Evolutionary conservation across 2,329 filamentous ascomycete genomes (phyloP).

Genomic region (Aspergillus chevalieri): DNA sequence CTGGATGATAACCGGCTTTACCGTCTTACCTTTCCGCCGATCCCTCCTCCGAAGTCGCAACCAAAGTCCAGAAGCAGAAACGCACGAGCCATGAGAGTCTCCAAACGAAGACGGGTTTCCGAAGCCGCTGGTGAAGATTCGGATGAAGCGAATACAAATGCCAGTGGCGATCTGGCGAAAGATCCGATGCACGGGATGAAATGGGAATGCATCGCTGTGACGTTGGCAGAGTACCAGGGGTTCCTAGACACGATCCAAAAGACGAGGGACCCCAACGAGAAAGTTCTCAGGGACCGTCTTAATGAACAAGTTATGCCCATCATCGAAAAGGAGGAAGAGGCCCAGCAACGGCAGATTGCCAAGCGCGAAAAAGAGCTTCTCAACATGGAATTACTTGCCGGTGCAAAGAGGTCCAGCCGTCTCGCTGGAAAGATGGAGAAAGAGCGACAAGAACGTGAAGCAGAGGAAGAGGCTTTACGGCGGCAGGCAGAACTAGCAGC

Average conservation of each 20-base stretch:
- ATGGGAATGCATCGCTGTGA: slow-evolving; percentile 89
- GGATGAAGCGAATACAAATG: slow-evolving; percentile 40
- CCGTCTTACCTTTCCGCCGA: slow-evolving; percentile 69
- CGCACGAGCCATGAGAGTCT: slow-evolving; percentile 58
- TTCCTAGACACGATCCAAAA: slow-evolving; percentile 68
- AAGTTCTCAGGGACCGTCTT: slow-evolving; percentile 64
- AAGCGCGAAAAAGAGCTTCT: slow-evolving; percentile 75
- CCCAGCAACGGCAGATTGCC: slow-evolving; percentile 63
- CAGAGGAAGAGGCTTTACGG: slow-evolving; percentile 63
- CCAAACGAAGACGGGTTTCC: slow-evolving; percentile 61
- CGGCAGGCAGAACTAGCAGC: slow-evolving; percentile 58
- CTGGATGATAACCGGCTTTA: slow-evolving; percentile 93
- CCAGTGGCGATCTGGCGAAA: slow-evolving; percentile 36
- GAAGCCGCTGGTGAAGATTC: slow-evolving; percentile 35
- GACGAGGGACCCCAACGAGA: slow-evolving; percentile 79
- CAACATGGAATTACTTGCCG: slow-evolving; percentile 79
- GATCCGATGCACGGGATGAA: slow-evolving; percentile 68
- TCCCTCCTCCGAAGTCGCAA: slow-evolving; percentile 54
- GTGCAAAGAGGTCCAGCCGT: slow-evolving; percentile 86
- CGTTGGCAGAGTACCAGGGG: slow-evolving; percentile 65
- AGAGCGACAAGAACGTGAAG: slow-evolving; percentile 66
- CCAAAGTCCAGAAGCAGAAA: slow-evolving; percentile 61
- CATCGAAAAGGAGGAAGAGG: slow-evolving; percentile 67
- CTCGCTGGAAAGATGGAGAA: slow-evolving; percentile 76
- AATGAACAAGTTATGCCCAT: slow-evolving; percentile 75